Percentiles rank a stretch among this genome's conserved stretches.
Conservation (phyloP, 2,329 filamentous ascomycete genomes). For the Monilinia fructicola region DNA sequence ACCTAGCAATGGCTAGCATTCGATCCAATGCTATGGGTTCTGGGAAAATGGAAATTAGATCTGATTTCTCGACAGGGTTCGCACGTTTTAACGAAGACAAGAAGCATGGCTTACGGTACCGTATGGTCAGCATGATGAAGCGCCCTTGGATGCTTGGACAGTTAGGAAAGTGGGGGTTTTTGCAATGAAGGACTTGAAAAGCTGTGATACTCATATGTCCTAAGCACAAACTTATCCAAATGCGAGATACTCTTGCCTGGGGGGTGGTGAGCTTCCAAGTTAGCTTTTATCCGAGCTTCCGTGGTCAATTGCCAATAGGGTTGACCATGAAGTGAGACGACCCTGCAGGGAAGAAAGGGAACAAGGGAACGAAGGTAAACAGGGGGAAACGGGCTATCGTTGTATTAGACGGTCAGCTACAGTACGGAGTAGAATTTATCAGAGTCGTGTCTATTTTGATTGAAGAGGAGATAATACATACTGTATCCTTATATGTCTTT, state of each 20-base stretch:
- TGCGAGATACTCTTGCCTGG: conserved; percentile 12
- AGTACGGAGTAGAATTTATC: too few relatives aligned
- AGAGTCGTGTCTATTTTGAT: not conserved
- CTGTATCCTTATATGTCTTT: not conserved
- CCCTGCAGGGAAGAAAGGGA: not conserved
- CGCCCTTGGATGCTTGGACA: conserved; percentile 13
- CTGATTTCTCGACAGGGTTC: conserved; percentile 29
- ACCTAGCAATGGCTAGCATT: too few relatives aligned
- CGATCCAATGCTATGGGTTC: conserved; percentile 31
- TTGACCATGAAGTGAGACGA: not conserved
- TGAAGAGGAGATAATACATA: not conserved
- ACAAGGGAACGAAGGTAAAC: not conserved
- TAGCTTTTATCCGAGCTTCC: conserved; percentile 14
- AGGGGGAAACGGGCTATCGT: not conserved
- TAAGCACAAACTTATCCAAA: conserved; percentile 23
- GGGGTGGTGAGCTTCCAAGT: conserved; percentile 1
- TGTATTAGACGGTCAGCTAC: not conserved
- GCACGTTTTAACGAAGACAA: conserved; percentile 27
- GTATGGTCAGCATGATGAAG: conserved; percentile 6
- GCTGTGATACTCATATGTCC: conserved; percentile 22
- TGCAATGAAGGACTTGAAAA: conserved; percentile 21
- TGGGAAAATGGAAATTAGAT: conserved; percentile 30
- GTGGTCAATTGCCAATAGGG: conserved; percentile 14
- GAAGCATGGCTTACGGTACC: conserved; percentile 13
- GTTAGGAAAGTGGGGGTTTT: not conserved